Evolutionary conservation across 768 basidiomycete species (phyloP).

Genomic region (Boletus rubropictus): DNA sequence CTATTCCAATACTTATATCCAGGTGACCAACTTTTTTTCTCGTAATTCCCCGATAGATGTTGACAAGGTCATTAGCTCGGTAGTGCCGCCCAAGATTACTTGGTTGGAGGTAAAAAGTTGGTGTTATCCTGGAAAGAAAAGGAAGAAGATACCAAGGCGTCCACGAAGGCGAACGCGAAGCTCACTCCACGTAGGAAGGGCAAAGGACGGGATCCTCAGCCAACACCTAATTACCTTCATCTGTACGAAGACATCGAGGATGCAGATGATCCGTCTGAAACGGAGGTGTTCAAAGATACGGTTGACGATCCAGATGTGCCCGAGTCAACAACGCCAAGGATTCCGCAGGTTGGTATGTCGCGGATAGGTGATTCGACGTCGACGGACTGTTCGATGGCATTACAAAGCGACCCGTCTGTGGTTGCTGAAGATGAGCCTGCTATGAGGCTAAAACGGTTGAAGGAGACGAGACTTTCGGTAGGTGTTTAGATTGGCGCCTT

Average conservation of each 20-base stretch:
- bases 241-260: constrained; percentile 31
- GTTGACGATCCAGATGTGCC: neutral
- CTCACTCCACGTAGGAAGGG: constrained; percentile 14
- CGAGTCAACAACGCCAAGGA: constrained; percentile 6
- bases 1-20: constrained; percentile 48
- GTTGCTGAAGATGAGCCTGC: constrained; percentile 11
- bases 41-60: neutral
- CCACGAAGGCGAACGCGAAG: constrained; percentile 5
- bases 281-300: constrained; percentile 11
- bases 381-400: neutral
- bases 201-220: constrained; percentile 13
- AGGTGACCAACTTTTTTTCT: constrained; percentile 31
- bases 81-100: constrained; percentile 18
- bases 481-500: neutral
- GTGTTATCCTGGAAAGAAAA: constrained; percentile 26
- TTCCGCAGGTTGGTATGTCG: constrained; percentile 11
- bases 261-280: constrained; percentile 18
- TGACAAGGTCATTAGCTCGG: constrained; percentile 15
- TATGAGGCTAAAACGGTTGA: constrained; percentile 13
- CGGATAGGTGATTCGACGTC: neutral
- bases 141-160: constrained; percentile 7
- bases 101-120: constrained; percentile 14
- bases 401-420: neutral
- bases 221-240: neutral
- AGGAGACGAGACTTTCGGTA: constrained; percentile 18